Conservation (phyloP, 2,329 filamentous ascomycete species). For the Aureobasidium sp. region DNA sequence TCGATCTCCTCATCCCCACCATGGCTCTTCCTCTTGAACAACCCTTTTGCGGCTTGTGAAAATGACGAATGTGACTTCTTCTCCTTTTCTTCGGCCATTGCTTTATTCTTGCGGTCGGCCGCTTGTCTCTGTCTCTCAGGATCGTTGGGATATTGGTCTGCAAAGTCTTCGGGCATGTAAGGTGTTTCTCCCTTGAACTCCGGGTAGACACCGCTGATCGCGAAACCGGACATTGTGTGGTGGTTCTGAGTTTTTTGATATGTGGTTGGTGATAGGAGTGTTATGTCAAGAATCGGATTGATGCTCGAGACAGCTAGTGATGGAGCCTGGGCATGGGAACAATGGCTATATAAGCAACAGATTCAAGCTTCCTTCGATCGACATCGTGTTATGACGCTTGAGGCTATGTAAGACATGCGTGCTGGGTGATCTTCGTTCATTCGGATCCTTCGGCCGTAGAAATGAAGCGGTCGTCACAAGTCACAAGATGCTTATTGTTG, state of each 20-base stretch:
- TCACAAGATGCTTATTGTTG: not conserved
- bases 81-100: not conserved
- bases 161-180: not conserved
- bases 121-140: not conserved
- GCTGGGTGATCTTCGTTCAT: not conserved
- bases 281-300: not conserved
- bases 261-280: not conserved
- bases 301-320: too few species aligned
- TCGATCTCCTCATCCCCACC: not conserved
- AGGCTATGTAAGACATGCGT: not conserved
- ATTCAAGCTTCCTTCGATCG: not conserved
- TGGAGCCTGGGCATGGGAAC: not conserved
- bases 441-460: constrained; percentile 1
- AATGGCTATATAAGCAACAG: not conserved
- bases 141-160: not conserved
- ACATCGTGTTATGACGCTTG: not conserved
- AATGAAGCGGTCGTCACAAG: not conserved
- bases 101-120: not conserved
- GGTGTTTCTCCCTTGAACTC: not conserved
- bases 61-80: not conserved
- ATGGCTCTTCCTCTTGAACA: not conserved
- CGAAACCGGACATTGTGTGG: not conserved
- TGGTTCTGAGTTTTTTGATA: too few species aligned
- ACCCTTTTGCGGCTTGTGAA: not conserved
- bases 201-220: not conserved